phyloP scores from a whole-genome alignment of 495 filamentous ascomycete species.

The Penicillium maclennaniae region DNA sequence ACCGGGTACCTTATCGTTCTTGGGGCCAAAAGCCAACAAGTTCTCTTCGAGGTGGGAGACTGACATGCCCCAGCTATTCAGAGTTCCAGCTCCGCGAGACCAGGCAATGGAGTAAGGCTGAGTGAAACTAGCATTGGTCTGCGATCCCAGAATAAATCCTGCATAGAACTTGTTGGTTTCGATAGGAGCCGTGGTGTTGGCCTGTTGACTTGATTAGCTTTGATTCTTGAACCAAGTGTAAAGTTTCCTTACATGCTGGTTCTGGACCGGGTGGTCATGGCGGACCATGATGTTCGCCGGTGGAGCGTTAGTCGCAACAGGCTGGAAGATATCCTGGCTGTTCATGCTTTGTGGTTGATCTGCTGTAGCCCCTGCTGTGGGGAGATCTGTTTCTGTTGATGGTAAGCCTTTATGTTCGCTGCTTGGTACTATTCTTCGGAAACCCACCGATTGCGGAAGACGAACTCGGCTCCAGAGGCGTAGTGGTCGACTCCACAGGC shows the following conservation, averaged over 20 bases:
- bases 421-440: neutral
- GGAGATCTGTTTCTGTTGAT: neutral
- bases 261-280: slow-evolving; percentile 50
- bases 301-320: slow-evolving; percentile 58
- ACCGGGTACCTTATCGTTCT: slow-evolving; percentile 46
- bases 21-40: slow-evolving; percentile 60
- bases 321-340: slow-evolving; percentile 48
- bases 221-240: neutral
- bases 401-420: neutral
- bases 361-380: neutral
- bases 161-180: slow-evolving; percentile 91
- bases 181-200: slow-evolving; percentile 50
- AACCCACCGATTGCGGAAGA: neutral
- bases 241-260: slow-evolving; percentile 36
- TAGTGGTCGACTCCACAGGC: neutral
- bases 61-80: slow-evolving; percentile 70
- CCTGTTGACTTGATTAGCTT: slow-evolving; percentile 23
- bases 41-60: slow-evolving; percentile 66
- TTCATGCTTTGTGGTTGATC: slow-evolving; percentile 20
- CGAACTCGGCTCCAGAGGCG: too few relatives aligned
- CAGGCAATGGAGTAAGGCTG: slow-evolving; percentile 83
- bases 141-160: slow-evolving; percentile 78
- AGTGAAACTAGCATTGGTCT: slow-evolving; percentile 68
- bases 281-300: slow-evolving; percentile 49
- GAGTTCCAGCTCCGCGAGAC: slow-evolving; percentile 63